Evolutionary conservation across 306 rosid species (phyloP), one percentile per base, ranked within the genome.

Genomic region (Amphicarpaea edgeworthii): DNA sequence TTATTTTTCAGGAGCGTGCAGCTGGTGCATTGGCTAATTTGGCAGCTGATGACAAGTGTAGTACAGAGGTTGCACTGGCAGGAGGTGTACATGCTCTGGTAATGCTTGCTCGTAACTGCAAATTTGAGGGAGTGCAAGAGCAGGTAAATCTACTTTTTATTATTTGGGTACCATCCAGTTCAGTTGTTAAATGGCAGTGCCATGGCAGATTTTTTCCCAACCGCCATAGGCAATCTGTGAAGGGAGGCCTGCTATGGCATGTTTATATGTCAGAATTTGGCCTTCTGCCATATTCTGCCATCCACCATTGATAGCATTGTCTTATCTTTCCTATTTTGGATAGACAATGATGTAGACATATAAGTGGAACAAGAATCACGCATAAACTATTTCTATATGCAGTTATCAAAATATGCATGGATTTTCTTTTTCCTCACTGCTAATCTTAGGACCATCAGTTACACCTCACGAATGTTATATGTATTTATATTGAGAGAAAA

Each of bases 11-110:
- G 98, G 99, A 96, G 79, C 99, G 99, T 46, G 99, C 99, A 12
- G 99, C 99, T 75, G 99, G 98, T 86, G 99, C 99, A 75, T 83
- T 96, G 80, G 99, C 99, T 21, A 96, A 96, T 88, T 90, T 96
- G 87, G 99, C 99, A 41, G 99, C 99, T 64, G 99, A 96, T 83
- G 99, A 96, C 84, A 91, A 93, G 85, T 96, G 99, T 83, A 96
- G 99, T 80, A 96, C 96, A 40, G 96, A 96, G 81, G 99, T 96
- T 83, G 99, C 99, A 11, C 51, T 84, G 78, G 97, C 98, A 40
- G 99, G 98, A 51, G 99, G 99, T 45, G 97, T 96, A 66, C 99
- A 93, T 83, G 99, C 99, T 69, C 85, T 96, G 77, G 99, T 96
- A 85, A 96, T 88, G 98, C 99, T 96, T 83, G 99, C 99, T 61